phyloP scores from a whole-genome alignment of 2,329 filamentous ascomycete genomes.

The Fusarium sambucinum region DNA sequence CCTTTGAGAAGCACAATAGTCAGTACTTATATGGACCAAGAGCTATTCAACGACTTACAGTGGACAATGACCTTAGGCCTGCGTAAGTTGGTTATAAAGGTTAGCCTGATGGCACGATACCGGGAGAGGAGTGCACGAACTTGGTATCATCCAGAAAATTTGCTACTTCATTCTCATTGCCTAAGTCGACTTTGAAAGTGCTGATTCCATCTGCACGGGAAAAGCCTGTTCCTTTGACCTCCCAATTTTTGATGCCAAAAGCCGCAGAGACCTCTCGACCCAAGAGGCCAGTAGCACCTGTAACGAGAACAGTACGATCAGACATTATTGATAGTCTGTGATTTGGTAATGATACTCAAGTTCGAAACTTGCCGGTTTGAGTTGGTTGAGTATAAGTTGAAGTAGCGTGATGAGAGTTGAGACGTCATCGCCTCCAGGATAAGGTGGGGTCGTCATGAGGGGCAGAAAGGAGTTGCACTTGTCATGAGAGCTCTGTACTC shows the following conservation, averaged over 20 bases:
- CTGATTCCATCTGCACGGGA: constrained; percentile 78
- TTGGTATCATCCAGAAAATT: constrained; percentile 65
- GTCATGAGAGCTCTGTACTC: neutral
- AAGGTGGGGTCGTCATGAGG: constrained; percentile 37
- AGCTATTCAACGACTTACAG: constrained; percentile 65
- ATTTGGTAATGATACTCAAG: neutral
- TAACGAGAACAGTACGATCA: constrained; percentile 73
- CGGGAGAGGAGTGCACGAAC: constrained; percentile 53
- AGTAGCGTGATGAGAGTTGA: constrained; percentile 16
- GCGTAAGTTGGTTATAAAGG: neutral
- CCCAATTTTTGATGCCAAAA: constrained; percentile 73
- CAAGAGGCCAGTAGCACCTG: constrained; percentile 85
- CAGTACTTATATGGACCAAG: constrained; percentile 19
- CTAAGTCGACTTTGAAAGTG: constrained; percentile 71
- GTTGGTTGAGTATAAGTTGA: neutral
- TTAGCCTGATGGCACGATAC: constrained; percentile 15
- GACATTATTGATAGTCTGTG: constrained; percentile 11
- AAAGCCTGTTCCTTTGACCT: constrained; percentile 78
- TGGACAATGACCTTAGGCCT: constrained; percentile 85
- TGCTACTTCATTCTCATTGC: constrained; percentile 60
- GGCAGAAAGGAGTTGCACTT: constrained; percentile 18
- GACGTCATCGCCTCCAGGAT: constrained; percentile 27
- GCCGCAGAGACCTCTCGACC: constrained; percentile 81
- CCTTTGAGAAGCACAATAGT: constrained; percentile 60
- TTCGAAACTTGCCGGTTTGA: neutral